phyloP scores from a whole-genome alignment of 352 stramenopile species.

The Aphanomyces euteiches region DNA sequence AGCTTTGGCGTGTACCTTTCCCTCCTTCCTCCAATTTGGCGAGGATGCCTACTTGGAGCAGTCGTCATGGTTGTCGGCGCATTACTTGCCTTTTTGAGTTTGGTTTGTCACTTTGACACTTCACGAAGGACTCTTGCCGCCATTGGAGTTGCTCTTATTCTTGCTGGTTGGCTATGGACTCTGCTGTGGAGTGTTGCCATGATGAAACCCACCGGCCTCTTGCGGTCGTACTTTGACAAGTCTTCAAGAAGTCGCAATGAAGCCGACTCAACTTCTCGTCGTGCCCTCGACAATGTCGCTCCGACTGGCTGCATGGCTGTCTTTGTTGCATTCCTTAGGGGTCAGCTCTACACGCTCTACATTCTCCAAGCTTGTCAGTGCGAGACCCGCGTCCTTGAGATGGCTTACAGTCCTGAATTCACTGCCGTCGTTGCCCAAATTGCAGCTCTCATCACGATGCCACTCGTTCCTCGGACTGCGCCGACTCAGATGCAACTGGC shows the following conservation, averaged over 20 bases:
- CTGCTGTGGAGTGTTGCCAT: conserved; percentile 6
- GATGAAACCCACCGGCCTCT: not conserved
- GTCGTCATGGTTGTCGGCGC: conserved; percentile 3
- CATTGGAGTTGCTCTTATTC: not conserved
- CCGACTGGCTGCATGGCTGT: conserved; percentile 32
- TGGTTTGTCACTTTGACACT: not conserved
- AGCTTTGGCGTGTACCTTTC: not conserved
- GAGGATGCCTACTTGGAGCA: not conserved
- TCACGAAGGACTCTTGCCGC: not conserved
- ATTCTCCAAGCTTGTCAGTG: conserved; percentile 66
- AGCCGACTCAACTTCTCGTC: not conserved
- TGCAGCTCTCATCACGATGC: not conserved
- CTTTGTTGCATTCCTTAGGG: conserved; percentile 60
- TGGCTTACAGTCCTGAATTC: conserved; percentile 18
- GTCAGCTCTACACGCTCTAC: conserved; percentile 65
- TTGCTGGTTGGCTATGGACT: conserved; percentile 14
- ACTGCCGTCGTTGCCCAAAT: not conserved
- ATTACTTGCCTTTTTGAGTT: not conserved
- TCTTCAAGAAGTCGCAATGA: not conserved
- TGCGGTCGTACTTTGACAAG: not conserved
- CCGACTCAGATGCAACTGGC: not conserved
- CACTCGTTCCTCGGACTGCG: not conserved
- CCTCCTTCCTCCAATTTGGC: not conserved
- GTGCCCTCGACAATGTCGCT: conserved; percentile 14
- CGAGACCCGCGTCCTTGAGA: conserved; percentile 36